Percentiles rank a stretch among this genome's conserved stretches.
phyloP scores from a whole-genome alignment of 768 basidiomycete genomes.

The Naganishia kalamii region DNA sequence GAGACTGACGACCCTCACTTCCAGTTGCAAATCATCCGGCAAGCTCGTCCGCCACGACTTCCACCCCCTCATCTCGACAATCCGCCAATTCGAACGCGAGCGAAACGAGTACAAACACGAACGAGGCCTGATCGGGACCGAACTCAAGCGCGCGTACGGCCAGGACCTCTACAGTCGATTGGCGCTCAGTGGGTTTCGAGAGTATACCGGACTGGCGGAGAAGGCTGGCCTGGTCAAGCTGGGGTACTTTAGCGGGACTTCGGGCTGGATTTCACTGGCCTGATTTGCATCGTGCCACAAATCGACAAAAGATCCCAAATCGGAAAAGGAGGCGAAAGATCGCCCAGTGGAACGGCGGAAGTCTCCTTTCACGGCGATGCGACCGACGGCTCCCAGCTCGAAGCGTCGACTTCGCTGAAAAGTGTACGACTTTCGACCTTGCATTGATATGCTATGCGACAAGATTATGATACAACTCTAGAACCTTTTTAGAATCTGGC shows the following conservation, averaged over 20 bases:
- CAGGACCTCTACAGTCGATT: constrained; percentile 10
- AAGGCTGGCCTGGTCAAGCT: constrained; percentile 4
- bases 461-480: constrained; percentile 1
- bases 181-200: neutral
- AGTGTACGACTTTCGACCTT: too few species aligned
- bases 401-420: too few species aligned
- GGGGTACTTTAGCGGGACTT: neutral
- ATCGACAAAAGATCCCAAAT: too few species aligned
- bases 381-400: too few species aligned
- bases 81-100: neutral
- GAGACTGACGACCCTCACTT: neutral
- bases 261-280: neutral
- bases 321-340: too few species aligned
- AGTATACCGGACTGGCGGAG: constrained; percentile 2
- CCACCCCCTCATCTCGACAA: neutral
- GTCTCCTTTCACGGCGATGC: too few species aligned
- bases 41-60: constrained; percentile 9
- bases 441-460: too few species aligned
- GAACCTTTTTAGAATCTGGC: constrained; percentile 16
- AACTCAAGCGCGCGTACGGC: constrained; percentile 8
- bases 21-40: neutral
- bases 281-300: neutral
- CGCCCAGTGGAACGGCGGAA: too few species aligned
- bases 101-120: neutral
- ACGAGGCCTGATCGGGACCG: constrained; percentile 6